A percentile compares a stretch with the other conserved stretches of the same genome.
Conservation (phyloP, 768 basidiomycete genomes). For the Tricholoma saponaceum region DNA sequence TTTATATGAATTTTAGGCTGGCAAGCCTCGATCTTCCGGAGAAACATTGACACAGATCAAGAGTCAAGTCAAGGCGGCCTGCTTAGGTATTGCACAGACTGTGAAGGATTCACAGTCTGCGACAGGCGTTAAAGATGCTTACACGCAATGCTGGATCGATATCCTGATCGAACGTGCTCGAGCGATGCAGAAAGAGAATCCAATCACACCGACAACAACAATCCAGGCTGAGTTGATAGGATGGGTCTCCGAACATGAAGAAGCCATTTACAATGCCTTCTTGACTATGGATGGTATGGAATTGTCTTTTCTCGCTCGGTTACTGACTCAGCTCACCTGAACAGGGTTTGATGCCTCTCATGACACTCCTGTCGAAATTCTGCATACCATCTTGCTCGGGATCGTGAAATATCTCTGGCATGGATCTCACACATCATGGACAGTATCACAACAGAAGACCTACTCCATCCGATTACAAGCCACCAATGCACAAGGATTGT, state of each 20-base stretch:
- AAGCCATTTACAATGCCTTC: constrained; percentile 26
- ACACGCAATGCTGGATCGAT: constrained; percentile 36
- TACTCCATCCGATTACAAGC: constrained; percentile 28
- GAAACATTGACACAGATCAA: constrained; percentile 20
- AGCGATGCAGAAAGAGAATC: constrained; percentile 15
- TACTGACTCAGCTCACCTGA: too few relatives aligned
- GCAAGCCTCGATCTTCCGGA: constrained; percentile 15
- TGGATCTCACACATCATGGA: constrained; percentile 27
- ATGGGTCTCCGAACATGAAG: constrained; percentile 23
- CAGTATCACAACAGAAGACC: constrained; percentile 15
- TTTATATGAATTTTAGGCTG: too few relatives aligned
- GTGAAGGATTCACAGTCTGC: constrained; percentile 25
- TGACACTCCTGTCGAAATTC: constrained; percentile 37
- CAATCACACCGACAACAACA: too few relatives aligned
- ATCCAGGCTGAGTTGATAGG: constrained; percentile 21
- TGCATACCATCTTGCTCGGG: constrained; percentile 42
- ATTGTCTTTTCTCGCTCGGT: too few relatives aligned
- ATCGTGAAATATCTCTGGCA: constrained; percentile 41
- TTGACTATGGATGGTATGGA: constrained; percentile 22
- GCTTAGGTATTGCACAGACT: constrained; percentile 23
- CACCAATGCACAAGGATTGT: constrained; percentile 25
- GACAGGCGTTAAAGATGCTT: constrained; percentile 35
- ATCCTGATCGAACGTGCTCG: constrained; percentile 20
- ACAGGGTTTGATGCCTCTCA: constrained; percentile 23
- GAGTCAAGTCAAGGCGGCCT: constrained; percentile 27